Percentiles rank a stretch among this genome's conserved stretches.
Conservation (phyloP, 2,329 filamentous ascomycete species). For the Zymoseptoria ardabiliae region DNA sequence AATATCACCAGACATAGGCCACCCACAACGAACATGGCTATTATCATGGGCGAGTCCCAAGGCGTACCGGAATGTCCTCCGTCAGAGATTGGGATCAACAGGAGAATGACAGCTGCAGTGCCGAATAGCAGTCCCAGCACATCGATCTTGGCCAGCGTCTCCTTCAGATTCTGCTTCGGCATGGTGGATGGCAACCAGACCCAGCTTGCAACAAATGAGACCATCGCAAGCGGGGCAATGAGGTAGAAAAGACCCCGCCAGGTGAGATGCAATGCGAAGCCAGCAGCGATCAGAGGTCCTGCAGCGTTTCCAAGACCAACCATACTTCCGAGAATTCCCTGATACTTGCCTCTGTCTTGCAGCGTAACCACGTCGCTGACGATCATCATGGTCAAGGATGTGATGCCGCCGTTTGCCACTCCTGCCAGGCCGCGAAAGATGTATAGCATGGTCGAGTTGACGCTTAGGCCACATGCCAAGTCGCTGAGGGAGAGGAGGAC, state of each 20-base stretch:
- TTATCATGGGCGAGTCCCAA: conserved; percentile 51
- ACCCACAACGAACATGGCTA: conserved; percentile 51
- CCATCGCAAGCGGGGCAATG: conserved; percentile 44
- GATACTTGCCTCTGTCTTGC: conserved; percentile 49
- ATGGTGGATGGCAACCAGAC: conserved; percentile 48
- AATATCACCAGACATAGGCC: conserved; percentile 38
- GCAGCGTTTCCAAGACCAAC: conserved; percentile 33
- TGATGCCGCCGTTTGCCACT: conserved; percentile 56
- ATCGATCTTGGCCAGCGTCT: conserved; percentile 51
- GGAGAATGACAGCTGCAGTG: conserved; percentile 50
- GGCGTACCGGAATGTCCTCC: conserved; percentile 40
- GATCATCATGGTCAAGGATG: conserved; percentile 54
- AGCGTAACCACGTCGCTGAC: conserved; percentile 54
- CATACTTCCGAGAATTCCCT: conserved; percentile 21
- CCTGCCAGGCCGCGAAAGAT: conserved; percentile 54
- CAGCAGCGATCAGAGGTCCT: conserved; percentile 43
- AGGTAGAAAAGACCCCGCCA: conserved; percentile 46
- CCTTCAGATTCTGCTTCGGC: conserved; percentile 39
- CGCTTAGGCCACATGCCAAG: conserved; percentile 51
- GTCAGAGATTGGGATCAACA: conserved; percentile 58
- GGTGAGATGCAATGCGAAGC: conserved; percentile 35
- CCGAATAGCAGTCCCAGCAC: conserved; percentile 50
- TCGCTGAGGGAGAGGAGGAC: conserved; percentile 49
- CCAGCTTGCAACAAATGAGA: conserved; percentile 42
- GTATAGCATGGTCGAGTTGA: conserved; percentile 52